These are phyloP conservation scores for Biscogniauxia mediterranea DNA, from an alignment of 2,329 filamentous ascomycete genomes.

Conservation along the genomic window DNA sequence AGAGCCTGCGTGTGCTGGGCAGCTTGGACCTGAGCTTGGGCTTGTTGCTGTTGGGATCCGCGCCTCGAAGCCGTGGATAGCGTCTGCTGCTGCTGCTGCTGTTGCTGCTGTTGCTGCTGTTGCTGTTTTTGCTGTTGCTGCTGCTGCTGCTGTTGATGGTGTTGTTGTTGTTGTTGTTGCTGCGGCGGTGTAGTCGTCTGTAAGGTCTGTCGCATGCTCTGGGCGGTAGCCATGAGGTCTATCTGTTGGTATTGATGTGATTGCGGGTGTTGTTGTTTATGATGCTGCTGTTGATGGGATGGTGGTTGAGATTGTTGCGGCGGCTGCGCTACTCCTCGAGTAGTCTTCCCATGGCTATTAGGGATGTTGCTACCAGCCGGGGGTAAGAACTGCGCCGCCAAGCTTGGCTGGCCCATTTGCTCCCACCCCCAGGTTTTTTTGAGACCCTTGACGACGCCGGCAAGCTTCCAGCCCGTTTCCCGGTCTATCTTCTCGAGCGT, in stretches of 20 bases:
- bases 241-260: conserved; percentile 14
- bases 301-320: conserved; percentile 4
- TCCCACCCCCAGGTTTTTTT: conserved; percentile 78
- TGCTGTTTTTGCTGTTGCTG: conserved; percentile 10
- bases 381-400: conserved; percentile 26
- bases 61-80: conserved; percentile 22
- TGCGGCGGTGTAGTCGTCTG: conserved; percentile 18
- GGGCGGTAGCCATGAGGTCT: conserved; percentile 7
- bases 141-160: conserved; percentile 21
- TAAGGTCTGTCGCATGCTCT: conserved; percentile 16
- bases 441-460: conserved; percentile 69
- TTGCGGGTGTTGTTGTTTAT: conserved; percentile 21
- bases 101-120: conserved; percentile 12
- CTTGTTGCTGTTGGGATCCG: conserved; percentile 8
- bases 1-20: conserved; percentile 32
- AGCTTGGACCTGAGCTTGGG: conserved; percentile 12
- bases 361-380: conserved; percentile 4
- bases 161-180: conserved; percentile 12
- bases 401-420: conserved; percentile 32
- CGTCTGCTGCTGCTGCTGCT: conserved; percentile 16
- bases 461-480: conserved; percentile 77
- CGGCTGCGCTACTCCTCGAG: conserved; percentile 7
- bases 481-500: conserved; percentile 74
- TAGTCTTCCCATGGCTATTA: conserved; percentile 3
- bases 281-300: conserved; percentile 21